Base-by-base conservation (phyloP, 257 asterid species). In the Sherardia arvensis region DNA sequence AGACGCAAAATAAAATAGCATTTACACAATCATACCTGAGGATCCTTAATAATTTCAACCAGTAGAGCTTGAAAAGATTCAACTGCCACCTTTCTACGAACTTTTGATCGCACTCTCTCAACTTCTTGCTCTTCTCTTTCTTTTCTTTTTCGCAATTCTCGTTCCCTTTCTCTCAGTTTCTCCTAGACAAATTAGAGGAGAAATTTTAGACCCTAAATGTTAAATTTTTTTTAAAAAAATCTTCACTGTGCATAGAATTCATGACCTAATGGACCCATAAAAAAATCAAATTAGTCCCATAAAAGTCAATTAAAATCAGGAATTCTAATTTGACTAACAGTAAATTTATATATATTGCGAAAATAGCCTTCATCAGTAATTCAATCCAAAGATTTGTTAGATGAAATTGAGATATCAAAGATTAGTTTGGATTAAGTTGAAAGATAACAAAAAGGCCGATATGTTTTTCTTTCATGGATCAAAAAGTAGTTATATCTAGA, bases 101-200 rank as follows among this genome's bases (percentile, higher is more conserved):
- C 95, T 85, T 93, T 93, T 40, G 72, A 59, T 74, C 96, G 83
- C 80, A 93, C 97, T 78, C 99, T 81, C 79, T 93, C 99, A 61
- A 93, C 97, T 81, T 93, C 99, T 77, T 90, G 99, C 73, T 87
- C 99, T 73, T 93, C 99, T 76, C 99, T 87, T 79, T 90, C 99
- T 81, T 93, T 93, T 69, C 97, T 73, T 77, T 90, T 93, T 61
- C 95, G 89, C 62, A 90, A 56, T 53, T 84, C 85, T 71, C 96
- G 84, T 69, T 90, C 96, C 77, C 99, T 85, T 75, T 93, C 97
- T 81, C 81, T 93, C 76, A 93, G 59, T 75, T 90, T 93, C 63
- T 90, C 97, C 99, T 93, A 77, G 17, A 67, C 70, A 49, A 47
- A 54, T 15, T 36, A 32, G 47, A 70, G 10, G 11, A 43, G 66